phyloP scores from a whole-genome alignment of 176 grass and related monocot species.

The Echinochloa phyllopogon region DNA sequence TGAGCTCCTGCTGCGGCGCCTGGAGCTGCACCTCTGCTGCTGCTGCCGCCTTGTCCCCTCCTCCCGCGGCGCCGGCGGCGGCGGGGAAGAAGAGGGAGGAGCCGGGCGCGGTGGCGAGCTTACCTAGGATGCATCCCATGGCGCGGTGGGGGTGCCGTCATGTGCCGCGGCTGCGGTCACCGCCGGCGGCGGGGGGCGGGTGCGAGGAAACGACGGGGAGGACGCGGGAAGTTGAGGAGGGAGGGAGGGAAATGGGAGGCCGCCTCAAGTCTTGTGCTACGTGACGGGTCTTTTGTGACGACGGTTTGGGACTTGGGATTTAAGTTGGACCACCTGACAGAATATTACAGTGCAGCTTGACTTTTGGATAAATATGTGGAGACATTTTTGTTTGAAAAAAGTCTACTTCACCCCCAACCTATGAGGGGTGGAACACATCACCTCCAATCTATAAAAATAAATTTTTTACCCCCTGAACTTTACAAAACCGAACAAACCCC shows the following conservation, averaged over 20 bases:
- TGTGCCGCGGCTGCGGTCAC: constrained; percentile 32
- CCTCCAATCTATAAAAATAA: too few species aligned
- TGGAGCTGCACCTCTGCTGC: constrained; percentile 45
- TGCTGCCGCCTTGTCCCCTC: not conserved
- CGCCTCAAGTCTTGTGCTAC: not conserved
- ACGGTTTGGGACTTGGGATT: constrained; percentile 41
- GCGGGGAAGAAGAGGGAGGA: constrained; percentile 64
- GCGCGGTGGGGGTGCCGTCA: constrained; percentile 42
- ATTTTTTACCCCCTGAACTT: too few species aligned
- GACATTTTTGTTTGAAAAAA: too few species aligned
- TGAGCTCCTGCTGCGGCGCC: constrained; percentile 48
- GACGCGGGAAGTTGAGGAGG: constrained; percentile 45
- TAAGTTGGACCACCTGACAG: constrained; percentile 5
- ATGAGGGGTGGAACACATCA: too few species aligned
- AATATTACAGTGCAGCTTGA: not conserved
- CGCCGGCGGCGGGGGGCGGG: constrained; percentile 18
- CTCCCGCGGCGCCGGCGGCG: not conserved
- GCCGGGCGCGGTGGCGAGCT: constrained; percentile 53
- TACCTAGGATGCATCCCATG: constrained; percentile 93
- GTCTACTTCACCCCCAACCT: too few species aligned
- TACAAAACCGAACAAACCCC: too few species aligned
- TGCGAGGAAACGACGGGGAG: constrained; percentile 32
- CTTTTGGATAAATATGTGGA: not conserved
- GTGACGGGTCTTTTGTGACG: constrained; percentile 21
- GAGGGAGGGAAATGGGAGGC: constrained; percentile 33